These are phyloP conservation scores for Vigna radiata DNA, from an alignment of 306 rosid genomes.

Conservation along the genomic window DNA sequence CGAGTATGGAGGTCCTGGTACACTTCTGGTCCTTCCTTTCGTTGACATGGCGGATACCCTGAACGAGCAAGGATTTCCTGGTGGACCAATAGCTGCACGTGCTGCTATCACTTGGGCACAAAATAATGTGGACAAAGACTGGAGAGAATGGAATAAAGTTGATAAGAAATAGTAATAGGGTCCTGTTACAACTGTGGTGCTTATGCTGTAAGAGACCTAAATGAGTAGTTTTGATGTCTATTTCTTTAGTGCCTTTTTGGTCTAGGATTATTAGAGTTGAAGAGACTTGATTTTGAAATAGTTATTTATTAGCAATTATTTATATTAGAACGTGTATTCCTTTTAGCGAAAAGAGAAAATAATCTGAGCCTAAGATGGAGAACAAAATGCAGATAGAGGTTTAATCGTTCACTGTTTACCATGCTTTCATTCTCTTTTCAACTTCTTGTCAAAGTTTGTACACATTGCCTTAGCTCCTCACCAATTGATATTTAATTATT, in stretches of 20 bases:
- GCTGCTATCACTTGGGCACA: slow-evolving; percentile 89
- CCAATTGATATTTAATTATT: background rate
- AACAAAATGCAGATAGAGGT: background rate
- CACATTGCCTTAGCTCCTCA: background rate
- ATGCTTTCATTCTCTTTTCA: background rate
- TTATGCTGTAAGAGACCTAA: slow-evolving; percentile 44
- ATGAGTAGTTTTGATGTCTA: slow-evolving; percentile 44
- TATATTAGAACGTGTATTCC: background rate
- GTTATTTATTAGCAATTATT: background rate
- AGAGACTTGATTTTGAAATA: background rate
- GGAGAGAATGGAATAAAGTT: slow-evolving; percentile 82
- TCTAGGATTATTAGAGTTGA: background rate
- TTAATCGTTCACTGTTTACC: background rate
- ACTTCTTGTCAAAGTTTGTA: background rate
- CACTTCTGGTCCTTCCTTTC: slow-evolving; percentile 80
- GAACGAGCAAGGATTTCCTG: slow-evolving; percentile 75
- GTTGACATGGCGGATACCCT: slow-evolving; percentile 82
- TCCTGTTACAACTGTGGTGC: background rate
- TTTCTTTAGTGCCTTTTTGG: background rate
- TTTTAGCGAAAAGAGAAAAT: background rate
- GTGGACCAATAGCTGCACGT: slow-evolving; percentile 89
- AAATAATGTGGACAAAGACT: slow-evolving; percentile 83
- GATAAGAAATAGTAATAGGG: slow-evolving; percentile 43
- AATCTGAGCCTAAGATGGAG: background rate
- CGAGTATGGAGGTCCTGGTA: slow-evolving; percentile 96